phyloP scores from a whole-genome alignment of 495 filamentous ascomycete species.

The Aspergillus baeticus region DNA sequence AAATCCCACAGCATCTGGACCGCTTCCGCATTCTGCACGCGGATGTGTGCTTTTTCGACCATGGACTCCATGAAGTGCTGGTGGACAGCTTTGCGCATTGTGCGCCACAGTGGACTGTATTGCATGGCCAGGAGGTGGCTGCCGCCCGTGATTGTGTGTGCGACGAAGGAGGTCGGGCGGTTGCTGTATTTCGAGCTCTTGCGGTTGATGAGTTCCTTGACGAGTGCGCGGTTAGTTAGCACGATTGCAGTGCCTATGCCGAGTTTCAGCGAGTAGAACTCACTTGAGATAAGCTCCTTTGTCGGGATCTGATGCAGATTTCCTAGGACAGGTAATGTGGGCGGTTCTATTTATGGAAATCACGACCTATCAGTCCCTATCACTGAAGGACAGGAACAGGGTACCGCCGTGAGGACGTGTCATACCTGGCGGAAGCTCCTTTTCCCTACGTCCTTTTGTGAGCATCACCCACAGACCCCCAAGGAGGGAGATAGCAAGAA shows the following conservation, averaged over 20 bases:
- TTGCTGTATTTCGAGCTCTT: slow-evolving; percentile 42
- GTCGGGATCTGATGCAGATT: slow-evolving; percentile 71
- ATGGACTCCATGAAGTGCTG: slow-evolving; percentile 35
- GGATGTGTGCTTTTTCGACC: slow-evolving; percentile 19
- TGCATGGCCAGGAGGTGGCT: slow-evolving; percentile 29
- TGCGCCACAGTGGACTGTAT: slow-evolving; percentile 23
- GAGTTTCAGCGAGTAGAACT: slow-evolving; percentile 50
- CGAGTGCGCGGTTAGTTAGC: slow-evolving; percentile 32
- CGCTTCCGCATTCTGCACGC: slow-evolving; percentile 21
- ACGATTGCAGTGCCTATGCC: slow-evolving; percentile 36
- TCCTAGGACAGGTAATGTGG: slow-evolving; percentile 60
- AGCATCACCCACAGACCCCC: no score
- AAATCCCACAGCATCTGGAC: slow-evolving; percentile 34
- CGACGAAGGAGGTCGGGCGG: slow-evolving; percentile 43
- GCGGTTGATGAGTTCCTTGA: slow-evolving; percentile 46
- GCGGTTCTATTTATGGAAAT: no score
- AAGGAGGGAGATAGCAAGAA: no score
- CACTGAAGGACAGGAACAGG: no score
- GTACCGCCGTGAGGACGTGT: no score
- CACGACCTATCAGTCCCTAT: no score
- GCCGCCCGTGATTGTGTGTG: slow-evolving; percentile 17
- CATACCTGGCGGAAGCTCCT: no score
- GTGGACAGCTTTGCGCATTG: slow-evolving; percentile 27
- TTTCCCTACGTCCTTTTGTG: no score
- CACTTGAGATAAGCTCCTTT: slow-evolving; percentile 54